Percentiles rank a stretch among this genome's conserved stretches.
Evolutionary conservation across 164 flowering plant species (phyloP).

Genomic region (Vitis amurensis): DNA sequence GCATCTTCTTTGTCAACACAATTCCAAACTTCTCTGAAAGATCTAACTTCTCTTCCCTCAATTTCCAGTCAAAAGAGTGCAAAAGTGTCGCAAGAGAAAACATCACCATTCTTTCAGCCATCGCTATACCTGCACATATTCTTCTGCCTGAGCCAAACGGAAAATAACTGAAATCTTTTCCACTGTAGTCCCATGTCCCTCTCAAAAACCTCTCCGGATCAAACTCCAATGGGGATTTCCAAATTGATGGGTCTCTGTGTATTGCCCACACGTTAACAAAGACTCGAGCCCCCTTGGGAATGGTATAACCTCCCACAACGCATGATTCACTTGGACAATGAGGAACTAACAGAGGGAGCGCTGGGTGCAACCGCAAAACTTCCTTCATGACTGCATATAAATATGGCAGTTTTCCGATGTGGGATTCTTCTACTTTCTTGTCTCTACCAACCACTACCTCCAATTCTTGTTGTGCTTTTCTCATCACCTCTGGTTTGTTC

Average conservation of each 20-base stretch:
- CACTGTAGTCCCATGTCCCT: constrained; percentile 43
- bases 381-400: constrained; percentile 40
- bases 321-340: constrained; percentile 51
- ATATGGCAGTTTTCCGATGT: constrained; percentile 30
- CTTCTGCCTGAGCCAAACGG: constrained; percentile 51
- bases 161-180: constrained; percentile 58
- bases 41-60: constrained; percentile 1
- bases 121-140: constrained; percentile 5
- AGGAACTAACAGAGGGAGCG: constrained; percentile 43
- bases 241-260: constrained; percentile 58
- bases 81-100: constrained; percentile 8
- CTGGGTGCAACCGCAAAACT: constrained; percentile 34
- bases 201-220: constrained; percentile 57
- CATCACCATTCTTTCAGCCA: constrained; percentile 19
- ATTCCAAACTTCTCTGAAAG: constrained; percentile 21
- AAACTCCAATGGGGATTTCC: constrained; percentile 59
- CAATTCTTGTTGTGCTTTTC: constrained; percentile 30
- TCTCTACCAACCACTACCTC: constrained; percentile 32
- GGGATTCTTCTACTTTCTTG: constrained; percentile 37
- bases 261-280: constrained; percentile 74
- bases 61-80: constrained; percentile 23
- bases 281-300: constrained; percentile 55
- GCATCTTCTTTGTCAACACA: constrained; percentile 5
- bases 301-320: constrained; percentile 50
- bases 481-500: constrained; percentile 35